Percentiles rank a stretch among this genome's conserved stretches.
phyloP scores from a whole-genome alignment of 352 stramenopile genomes.

The Phytophthora sp. region DNA sequence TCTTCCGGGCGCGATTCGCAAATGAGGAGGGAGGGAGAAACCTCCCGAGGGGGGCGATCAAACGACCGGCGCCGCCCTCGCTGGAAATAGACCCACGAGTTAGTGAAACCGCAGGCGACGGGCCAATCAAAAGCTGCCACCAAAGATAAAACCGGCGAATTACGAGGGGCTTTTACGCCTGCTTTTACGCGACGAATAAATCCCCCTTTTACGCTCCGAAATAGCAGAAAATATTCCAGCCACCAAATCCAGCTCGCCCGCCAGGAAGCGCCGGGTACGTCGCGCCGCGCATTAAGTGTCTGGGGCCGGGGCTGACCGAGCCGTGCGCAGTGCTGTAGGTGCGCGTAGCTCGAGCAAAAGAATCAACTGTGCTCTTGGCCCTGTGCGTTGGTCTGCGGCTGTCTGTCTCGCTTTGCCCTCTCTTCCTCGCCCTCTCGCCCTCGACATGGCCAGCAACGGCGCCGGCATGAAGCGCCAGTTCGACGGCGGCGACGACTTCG shows the following conservation, averaged over 20 bases:
- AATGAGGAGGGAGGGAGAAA: constrained; percentile 48
- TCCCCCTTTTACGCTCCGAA: constrained; percentile 26
- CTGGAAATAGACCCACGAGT: constrained; percentile 29
- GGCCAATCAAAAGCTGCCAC: constrained; percentile 56
- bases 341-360: constrained; percentile 15
- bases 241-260: neutral
- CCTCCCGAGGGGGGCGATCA: constrained; percentile 23
- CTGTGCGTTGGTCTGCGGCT: constrained; percentile 14
- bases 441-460: constrained; percentile 23
- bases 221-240: neutral
- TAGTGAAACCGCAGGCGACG: constrained; percentile 25
- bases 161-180: too few species aligned
- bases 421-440: neutral
- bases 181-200: neutral
- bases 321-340: constrained; percentile 1
- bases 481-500: constrained; percentile 34
- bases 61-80: constrained; percentile 17
- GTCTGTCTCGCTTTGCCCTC: constrained; percentile 3
- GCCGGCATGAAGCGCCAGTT: constrained; percentile 53
- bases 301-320: neutral
- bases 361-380: constrained; percentile 18
- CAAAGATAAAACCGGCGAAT: constrained; percentile 20
- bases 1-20: constrained; percentile 53
- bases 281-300: neutral
- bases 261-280: constrained; percentile 16